These are phyloP conservation scores for Phaffia tasmanica DNA, from an alignment of 768 basidiomycete species.

Conservation along the genomic window DNA sequence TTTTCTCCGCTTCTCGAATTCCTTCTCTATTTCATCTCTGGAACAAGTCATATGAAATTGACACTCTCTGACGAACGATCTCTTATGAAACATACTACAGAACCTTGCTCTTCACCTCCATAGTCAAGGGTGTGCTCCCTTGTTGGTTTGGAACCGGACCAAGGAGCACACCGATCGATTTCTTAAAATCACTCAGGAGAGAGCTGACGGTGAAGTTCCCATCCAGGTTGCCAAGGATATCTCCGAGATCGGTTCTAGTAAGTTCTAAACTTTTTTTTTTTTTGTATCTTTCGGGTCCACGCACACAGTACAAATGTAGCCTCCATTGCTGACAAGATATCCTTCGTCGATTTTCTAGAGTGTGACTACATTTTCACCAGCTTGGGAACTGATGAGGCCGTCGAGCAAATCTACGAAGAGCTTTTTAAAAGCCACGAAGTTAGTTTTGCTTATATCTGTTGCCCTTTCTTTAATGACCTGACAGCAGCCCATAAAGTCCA, in stretches of 20 bases:
- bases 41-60: too few species aligned
- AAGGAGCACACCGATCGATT: conserved; percentile 34
- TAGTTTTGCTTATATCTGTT: conserved; percentile 22
- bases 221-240: conserved; percentile 47
- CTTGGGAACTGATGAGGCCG: conserved; percentile 59
- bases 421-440: conserved; percentile 55
- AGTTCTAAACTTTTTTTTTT: background rate
- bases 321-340: background rate
- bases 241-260: background rate
- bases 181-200: conserved; percentile 44
- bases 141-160: conserved; percentile 70
- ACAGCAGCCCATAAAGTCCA: background rate
- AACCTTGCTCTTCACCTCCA: conserved; percentile 55
- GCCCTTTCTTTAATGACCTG: background rate
- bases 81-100: conserved; percentile 28
- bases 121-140: conserved; percentile 41
- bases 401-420: conserved; percentile 52
- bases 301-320: background rate
- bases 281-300: background rate
- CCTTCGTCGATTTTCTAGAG: background rate
- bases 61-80: too few species aligned
- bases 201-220: conserved; percentile 45
- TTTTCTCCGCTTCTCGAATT: background rate
- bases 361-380: conserved; percentile 69
- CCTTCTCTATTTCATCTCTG: background rate